Base-by-base conservation (phyloP, 352 stramenopile species). In the Globisporangium splendens region DNA sequence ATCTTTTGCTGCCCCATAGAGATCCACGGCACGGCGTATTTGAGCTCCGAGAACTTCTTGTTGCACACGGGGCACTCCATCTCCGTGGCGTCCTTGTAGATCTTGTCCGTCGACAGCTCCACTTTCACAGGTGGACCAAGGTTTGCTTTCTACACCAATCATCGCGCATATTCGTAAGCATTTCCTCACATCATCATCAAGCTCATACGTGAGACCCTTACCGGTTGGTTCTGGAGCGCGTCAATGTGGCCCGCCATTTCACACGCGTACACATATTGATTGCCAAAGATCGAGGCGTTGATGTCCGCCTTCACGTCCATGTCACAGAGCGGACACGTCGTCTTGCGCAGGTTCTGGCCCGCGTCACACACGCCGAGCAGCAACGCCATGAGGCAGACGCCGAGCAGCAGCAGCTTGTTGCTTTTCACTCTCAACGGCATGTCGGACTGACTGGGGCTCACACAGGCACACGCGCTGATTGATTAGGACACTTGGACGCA, bases 211-310 rank as follows among this genome's bases (percentile, higher is more conserved):
- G 44, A 14, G 4, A 69, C 72, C 50, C 54, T 10, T 35, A 93
- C 83, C 46, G 84, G 82, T 54, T 91, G 66, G 66, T 90, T 86
- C 66, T 85, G 74, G 60, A 94, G 75, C 52, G 75, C 70, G 63
- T 94, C 79, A 46, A 94, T 77, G 70, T 88, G 80, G 31, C 80
- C 80, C 0, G 83, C 84, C 84, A 94, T 94, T 62, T 91, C 84
- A 54, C 84, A 94, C 20, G 84, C 82, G 70, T 88, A 94, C 20
- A 94, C 61, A 56, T 69, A 68, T 68, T 94, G 84, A 61, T 83
- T 75, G 55, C 83, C 82, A 31, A 85, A 62, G 33, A 94, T 82
- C 44, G 74, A 68, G 59, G 78, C 78, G 53, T 89, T 87, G 58
- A 88, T 84, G 49, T 67, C 22, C 39, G 68, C 54, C 8, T 66